phyloP scores from a whole-genome alignment of 345 rosid genomes.

The Murraya paniculata region DNA sequence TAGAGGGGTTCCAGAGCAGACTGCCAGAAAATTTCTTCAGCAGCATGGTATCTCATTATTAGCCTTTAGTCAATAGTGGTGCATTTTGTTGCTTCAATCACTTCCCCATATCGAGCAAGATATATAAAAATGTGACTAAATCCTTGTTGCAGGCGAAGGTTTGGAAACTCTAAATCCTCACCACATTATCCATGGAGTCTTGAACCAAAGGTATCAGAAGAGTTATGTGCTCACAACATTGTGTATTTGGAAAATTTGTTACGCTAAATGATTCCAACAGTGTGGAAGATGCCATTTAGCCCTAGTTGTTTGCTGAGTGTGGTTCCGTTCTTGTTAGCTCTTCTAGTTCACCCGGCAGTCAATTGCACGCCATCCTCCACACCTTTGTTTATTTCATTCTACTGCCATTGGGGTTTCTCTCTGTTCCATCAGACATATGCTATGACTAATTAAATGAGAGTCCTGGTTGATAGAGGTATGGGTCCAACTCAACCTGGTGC shows the following conservation, averaged over 20 bases:
- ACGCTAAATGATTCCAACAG: background rate
- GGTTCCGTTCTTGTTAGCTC: background rate
- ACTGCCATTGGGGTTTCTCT: too few species aligned
- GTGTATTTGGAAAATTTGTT: too few species aligned
- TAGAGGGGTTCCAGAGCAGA: conserved; percentile 48
- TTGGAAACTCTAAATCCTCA: conserved; percentile 51
- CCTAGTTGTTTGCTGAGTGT: background rate
- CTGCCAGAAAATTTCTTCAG: conserved; percentile 51
- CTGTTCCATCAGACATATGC: too few species aligned
- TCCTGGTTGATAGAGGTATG: conserved; percentile 30
- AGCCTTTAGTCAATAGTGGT: background rate
- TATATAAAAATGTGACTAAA: background rate
- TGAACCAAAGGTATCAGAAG: conserved; percentile 52
- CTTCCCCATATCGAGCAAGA: background rate
- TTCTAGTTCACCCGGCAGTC: too few species aligned
- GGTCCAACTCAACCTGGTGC: conserved; percentile 40
- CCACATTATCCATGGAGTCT: conserved; percentile 56
- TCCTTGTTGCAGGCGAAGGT: conserved; percentile 49
- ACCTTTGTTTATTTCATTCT: too few species aligned
- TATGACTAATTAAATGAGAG: too few species aligned
- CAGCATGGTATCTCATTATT: conserved; percentile 45
- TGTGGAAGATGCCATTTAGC: background rate
- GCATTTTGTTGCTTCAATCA: background rate
- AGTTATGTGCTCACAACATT: too few species aligned
- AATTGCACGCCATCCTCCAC: too few species aligned